Evolutionary conservation across 305 asterid species (phyloP).

Genomic region (Stenogyne calaminthoides): DNA sequence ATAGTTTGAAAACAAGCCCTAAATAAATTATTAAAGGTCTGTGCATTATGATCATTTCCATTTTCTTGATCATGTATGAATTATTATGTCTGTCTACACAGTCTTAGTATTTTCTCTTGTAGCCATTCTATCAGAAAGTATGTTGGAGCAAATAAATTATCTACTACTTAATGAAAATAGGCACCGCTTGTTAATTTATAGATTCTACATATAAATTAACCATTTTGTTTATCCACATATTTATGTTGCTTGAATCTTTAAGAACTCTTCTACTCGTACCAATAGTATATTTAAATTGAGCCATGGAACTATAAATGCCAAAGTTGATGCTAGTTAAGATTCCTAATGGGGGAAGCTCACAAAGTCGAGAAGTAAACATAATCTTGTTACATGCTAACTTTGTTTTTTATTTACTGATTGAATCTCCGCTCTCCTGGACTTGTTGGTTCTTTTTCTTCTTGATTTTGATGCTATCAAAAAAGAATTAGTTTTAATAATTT

Average conservation of each 20-base stretch:
- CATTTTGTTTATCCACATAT: background rate
- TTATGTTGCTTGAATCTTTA: background rate
- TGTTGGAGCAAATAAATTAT: slow-evolving; percentile 8
- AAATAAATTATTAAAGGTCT: slow-evolving; percentile 8
- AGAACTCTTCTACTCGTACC: slow-evolving; percentile 8
- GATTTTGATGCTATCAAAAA: no score
- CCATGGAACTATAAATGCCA: background rate
- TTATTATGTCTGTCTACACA: background rate
- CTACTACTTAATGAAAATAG: background rate
- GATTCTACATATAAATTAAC: background rate
- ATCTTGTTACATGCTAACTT: background rate
- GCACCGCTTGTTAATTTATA: background rate
- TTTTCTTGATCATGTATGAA: slow-evolving; percentile 7
- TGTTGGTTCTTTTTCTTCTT: no score
- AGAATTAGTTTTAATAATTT: no score
- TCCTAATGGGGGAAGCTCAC: slow-evolving; percentile 12
- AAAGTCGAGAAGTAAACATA: background rate
- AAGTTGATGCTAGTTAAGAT: slow-evolving; percentile 10
- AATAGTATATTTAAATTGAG: background rate
- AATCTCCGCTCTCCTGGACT: no score
- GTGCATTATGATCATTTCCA: background rate
- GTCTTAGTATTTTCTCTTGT: background rate
- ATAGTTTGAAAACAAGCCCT: no score
- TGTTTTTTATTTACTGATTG: slow-evolving; percentile 1
- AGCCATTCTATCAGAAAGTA: slow-evolving; percentile 2